A percentile compares a stretch with the other conserved stretches of the same genome.
phyloP scores from a whole-genome alignment of 768 basidiomycete genomes.

The Boletus patriciae region DNA sequence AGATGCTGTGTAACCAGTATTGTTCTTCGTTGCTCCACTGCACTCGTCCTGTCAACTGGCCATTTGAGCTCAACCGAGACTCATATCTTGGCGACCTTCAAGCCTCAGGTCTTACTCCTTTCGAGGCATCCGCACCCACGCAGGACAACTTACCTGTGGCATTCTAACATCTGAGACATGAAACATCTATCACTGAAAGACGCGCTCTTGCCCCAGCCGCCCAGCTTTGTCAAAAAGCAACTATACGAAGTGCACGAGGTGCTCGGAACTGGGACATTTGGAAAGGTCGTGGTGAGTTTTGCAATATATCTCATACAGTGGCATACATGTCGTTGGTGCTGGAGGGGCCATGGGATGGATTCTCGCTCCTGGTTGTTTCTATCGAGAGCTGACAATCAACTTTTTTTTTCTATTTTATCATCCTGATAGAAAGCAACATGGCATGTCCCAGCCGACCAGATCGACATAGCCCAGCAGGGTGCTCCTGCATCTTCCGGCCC shows the following conservation, averaged over 20 bases:
- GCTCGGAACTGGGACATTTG: constrained; percentile 84
- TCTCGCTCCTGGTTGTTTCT: constrained; percentile 1
- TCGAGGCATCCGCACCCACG: neutral
- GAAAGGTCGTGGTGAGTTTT: constrained; percentile 75
- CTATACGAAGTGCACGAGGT: constrained; percentile 69
- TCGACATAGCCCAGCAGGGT: constrained; percentile 56
- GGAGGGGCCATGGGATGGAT: neutral
- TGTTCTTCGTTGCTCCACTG: neutral
- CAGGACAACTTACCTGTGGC: neutral
- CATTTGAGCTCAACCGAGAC: neutral
- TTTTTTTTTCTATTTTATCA: neutral
- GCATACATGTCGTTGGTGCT: neutral
- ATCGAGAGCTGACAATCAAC: neutral
- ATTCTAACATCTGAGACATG: constrained; percentile 16
- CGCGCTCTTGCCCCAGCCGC: constrained; percentile 75
- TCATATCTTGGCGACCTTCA: neutral
- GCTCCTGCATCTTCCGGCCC: constrained; percentile 43
- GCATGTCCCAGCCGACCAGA: constrained; percentile 67
- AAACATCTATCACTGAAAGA: constrained; percentile 48
- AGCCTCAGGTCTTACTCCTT: neutral
- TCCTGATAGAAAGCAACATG: constrained; percentile 64
- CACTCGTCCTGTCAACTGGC: neutral
- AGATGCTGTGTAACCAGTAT: constrained; percentile 17
- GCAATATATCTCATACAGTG: constrained; percentile 1
- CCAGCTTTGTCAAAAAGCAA: constrained; percentile 87